These are phyloP conservation scores for Puccinia horiana DNA, from an alignment of 1,284 basidiomycete species.

Conservation along the genomic window DNA sequence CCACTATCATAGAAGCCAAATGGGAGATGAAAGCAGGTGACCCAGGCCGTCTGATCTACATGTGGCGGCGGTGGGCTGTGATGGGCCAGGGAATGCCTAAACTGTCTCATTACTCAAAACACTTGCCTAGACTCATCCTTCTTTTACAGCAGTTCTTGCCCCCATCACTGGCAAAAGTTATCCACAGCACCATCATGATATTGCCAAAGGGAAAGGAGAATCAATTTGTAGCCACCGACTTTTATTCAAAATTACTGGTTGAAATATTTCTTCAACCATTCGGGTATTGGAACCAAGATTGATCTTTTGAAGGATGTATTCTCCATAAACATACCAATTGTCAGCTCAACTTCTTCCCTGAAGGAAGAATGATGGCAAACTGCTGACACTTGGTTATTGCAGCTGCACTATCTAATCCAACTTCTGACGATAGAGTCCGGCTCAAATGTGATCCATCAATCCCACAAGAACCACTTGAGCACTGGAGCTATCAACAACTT, in stretches of 20 bases:
- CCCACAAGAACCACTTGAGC: background rate
- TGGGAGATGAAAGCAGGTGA: conserved; percentile 3
- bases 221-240: conserved; percentile 21
- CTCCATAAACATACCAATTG: conserved; percentile 7
- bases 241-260: background rate
- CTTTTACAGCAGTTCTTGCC: background rate
- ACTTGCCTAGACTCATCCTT: background rate
- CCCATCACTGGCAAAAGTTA: background rate
- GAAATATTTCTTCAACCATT: conserved; percentile 33
- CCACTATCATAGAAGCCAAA: background rate
- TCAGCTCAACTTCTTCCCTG: background rate
- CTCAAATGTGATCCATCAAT: background rate
- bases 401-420: background rate
- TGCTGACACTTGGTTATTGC: background rate
- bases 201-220: background rate
- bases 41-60: background rate
- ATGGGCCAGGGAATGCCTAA: background rate
- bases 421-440: background rate
- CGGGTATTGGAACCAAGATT: conserved; percentile 16
- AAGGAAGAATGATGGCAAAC: background rate
- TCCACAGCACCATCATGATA: background rate
- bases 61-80: background rate
- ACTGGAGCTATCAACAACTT: background rate
- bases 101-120: background rate
- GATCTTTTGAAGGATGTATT: conserved; percentile 24